Conservation (phyloP, 495 filamentous ascomycete species). For the Talaromyces ruber region DNA sequence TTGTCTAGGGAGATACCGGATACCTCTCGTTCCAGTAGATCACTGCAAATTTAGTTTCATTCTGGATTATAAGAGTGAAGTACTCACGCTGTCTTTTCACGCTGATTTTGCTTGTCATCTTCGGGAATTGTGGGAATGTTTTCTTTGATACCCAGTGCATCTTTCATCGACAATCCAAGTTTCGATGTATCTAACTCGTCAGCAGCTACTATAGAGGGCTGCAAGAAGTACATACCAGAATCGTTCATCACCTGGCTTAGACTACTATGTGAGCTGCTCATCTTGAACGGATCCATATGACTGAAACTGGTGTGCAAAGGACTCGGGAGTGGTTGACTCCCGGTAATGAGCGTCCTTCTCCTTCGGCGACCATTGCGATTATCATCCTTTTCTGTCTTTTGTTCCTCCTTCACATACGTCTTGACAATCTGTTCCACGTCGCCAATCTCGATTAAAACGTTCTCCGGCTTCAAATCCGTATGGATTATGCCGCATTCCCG, state of each 20-base stretch:
- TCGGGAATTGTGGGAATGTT: conserved; percentile 25
- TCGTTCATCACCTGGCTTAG: conserved; percentile 79
- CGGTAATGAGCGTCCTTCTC: conserved; percentile 89
- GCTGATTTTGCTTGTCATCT: conserved; percentile 69
- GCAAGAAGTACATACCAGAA: conserved; percentile 42
- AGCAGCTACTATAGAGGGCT: neutral
- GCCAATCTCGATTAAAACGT: conserved; percentile 97
- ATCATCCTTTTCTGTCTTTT: conserved; percentile 66
- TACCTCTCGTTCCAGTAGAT: conserved; percentile 83
- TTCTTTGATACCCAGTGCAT: conserved; percentile 52
- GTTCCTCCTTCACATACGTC: conserved; percentile 82
- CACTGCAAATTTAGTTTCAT: conserved; percentile 40
- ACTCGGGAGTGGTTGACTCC: conserved; percentile 92
- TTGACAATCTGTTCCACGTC: conserved; percentile 97
- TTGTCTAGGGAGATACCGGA: conserved; percentile 94
- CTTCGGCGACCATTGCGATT: conserved; percentile 89
- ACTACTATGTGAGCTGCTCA: conserved; percentile 68
- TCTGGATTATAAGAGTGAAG: neutral
- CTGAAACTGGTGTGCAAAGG: conserved; percentile 88
- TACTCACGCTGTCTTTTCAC: conserved; percentile 91
- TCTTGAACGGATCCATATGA: conserved; percentile 57
- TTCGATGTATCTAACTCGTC: conserved; percentile 12
- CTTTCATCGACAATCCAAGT: conserved; percentile 46
- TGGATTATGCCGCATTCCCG: conserved; percentile 99
- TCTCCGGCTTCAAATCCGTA: conserved; percentile 96